Conservation (phyloP, 192 early-diverging fungal species). For the Podila minutissima region DNA sequence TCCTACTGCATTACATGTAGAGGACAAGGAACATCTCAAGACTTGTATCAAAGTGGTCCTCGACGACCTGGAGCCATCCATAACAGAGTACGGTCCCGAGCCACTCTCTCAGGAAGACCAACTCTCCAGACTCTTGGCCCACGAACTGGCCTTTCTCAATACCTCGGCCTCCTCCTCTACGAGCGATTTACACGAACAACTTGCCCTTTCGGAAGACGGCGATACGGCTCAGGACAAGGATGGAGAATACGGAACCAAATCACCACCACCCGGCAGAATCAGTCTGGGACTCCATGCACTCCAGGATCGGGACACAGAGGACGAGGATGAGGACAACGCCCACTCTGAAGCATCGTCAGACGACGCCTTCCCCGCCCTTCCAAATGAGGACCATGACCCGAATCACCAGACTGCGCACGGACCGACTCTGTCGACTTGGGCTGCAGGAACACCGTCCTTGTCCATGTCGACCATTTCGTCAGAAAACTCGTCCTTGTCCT, state of each 20-base stretch:
- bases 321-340: neutral
- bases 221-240: neutral
- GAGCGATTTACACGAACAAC: constrained; percentile 29
- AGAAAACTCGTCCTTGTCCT: neutral
- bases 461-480: neutral
- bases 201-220: neutral
- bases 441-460: neutral
- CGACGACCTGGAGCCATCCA: constrained; percentile 15
- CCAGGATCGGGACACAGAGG: neutral
- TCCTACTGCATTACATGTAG: constrained; percentile 1
- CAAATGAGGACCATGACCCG: neutral
- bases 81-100: constrained; percentile 1
- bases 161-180: constrained; percentile 26
- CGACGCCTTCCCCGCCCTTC: neutral
- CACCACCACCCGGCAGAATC: neutral
- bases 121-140: constrained; percentile 34
- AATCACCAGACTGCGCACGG: neutral
- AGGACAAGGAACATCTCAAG: constrained; percentile 40
- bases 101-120: constrained; percentile 27
- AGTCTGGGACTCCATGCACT: neutral
- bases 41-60: constrained; percentile 46
- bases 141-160: constrained; percentile 38
- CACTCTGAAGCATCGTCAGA: neutral
- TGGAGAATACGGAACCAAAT: neutral
- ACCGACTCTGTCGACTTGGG: neutral